phyloP scores from a whole-genome alignment of 164 flowering plant genomes.

The Magnolia sinica region DNA sequence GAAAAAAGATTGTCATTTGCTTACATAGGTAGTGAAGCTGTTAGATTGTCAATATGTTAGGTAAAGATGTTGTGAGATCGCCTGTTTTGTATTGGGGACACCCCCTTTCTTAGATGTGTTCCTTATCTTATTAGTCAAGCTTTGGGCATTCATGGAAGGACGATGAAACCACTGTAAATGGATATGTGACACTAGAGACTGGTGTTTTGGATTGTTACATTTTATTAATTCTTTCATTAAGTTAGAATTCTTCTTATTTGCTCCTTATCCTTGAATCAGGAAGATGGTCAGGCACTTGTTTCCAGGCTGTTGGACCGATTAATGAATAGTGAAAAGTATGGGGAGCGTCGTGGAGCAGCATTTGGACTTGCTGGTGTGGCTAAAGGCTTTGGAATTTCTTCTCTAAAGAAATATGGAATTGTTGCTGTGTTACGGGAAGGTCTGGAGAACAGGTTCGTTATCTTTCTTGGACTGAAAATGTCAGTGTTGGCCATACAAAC shows the following conservation, averaged over 20 bases:
- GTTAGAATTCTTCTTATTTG: neutral
- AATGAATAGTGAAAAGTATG: slow-evolving; percentile 95
- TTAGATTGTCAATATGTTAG: too few species aligned
- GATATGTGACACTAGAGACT: neutral
- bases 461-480: neutral
- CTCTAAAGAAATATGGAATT: slow-evolving; percentile 79
- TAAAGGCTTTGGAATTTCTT: slow-evolving; percentile 86
- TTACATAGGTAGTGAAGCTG: too few species aligned
- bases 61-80: too few species aligned
- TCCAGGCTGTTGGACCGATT: slow-evolving; percentile 72
- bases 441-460: slow-evolving; percentile 69
- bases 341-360: slow-evolving; percentile 99
- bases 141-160: too few species aligned
- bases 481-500: neutral
- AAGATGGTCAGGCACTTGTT: slow-evolving; percentile 74
- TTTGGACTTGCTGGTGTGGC: slow-evolving; percentile 97
- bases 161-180: neutral
- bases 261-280: slow-evolving; percentile 41
- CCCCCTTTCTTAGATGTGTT: too few species aligned
- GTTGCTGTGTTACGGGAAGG: slow-evolving; percentile 48
- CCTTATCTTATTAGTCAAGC: too few species aligned
- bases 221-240: neutral
- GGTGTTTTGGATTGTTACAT: neutral
- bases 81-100: too few species aligned
- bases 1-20: too few species aligned